phyloP scores from a whole-genome alignment of 2,329 filamentous ascomycete species.

The Penicillium sp. region DNA sequence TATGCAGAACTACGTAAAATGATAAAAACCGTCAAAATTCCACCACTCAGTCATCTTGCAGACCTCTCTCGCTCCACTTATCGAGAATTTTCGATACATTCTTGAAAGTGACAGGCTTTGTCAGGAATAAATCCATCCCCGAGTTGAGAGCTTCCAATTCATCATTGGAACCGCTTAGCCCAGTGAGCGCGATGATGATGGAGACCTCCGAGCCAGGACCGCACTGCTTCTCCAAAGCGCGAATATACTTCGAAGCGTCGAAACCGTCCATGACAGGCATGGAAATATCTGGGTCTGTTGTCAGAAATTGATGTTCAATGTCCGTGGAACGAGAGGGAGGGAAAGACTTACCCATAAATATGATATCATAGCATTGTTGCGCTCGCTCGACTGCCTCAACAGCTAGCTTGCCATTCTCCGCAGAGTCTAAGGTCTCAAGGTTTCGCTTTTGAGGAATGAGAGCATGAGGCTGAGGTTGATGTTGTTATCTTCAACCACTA shows the following conservation, averaged over 20 bases:
- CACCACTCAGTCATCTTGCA: neutral
- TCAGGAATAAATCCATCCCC: conserved; percentile 47
- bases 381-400: conserved; percentile 37
- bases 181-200: conserved; percentile 46
- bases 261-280: conserved; percentile 50
- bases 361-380: conserved; percentile 39
- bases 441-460: conserved; percentile 41
- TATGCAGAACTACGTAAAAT: neutral
- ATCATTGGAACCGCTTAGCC: conserved; percentile 41
- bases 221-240: conserved; percentile 28
- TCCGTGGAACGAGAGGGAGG: conserved; percentile 11
- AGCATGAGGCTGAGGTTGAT: conserved; percentile 43
- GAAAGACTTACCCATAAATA: conserved; percentile 41
- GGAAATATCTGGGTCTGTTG: conserved; percentile 36
- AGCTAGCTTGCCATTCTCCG: conserved; percentile 43
- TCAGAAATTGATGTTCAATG: conserved; percentile 14
- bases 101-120: conserved; percentile 47
- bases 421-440: conserved; percentile 34
- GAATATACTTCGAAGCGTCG: conserved; percentile 44
- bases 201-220: conserved; percentile 25
- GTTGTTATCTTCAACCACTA: conserved; percentile 38
- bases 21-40: neutral
- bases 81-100: conserved; percentile 40
- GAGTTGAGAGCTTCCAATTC: conserved; percentile 42
- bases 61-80: conserved; percentile 25